Evolutionary conservation across 306 rosid species (phyloP), one percentile per base, ranked within the genome.

Genomic region (Malus asiatica): DNA sequence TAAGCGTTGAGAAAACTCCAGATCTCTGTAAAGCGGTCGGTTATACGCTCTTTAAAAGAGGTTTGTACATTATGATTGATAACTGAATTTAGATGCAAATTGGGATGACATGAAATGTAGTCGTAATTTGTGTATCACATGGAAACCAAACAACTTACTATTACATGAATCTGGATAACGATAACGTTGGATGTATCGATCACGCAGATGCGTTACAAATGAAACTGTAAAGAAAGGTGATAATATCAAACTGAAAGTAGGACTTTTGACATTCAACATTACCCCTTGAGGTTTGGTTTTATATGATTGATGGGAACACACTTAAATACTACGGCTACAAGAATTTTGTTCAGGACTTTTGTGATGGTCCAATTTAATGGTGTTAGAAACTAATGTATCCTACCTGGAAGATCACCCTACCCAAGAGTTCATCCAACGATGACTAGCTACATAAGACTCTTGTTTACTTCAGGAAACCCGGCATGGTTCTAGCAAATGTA

Each of bases 11-110:
- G 58, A 86, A 88, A 81, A 90, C 90, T 79, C 93, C 93, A 81
- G 90, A 86, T 78, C 89, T 94, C 46, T 87, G 90, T 75, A 89
- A 86, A 87, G 97, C 96, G 46, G 96, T 84, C 60, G 84, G 85
- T 46, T 20, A 61, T 77, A 87, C 93, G 62, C 88, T 94, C 27
- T 79, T 76, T 53, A 92, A 94, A 83, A 90, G 97, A 94, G 98
- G 98, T 94, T 40, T 62, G 80, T 76, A 12, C 18, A 27, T 25
- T 23, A 60, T 60, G 2, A 11, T 33, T 76, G 51, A 73, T n/a
- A 57, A 71, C 75, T 65, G 25, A 73, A 60, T 64, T 32, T 64
- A 1, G 14, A 30, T 64, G 44, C 45, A 64, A 64, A 33, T 15
- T 18, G 16, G 68, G 33, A 64, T 18, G 15, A 64, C 35, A 64